phyloP scores from a whole-genome alignment of 192 early-diverging fungal species.

The Backusella tarrabulga region DNA sequence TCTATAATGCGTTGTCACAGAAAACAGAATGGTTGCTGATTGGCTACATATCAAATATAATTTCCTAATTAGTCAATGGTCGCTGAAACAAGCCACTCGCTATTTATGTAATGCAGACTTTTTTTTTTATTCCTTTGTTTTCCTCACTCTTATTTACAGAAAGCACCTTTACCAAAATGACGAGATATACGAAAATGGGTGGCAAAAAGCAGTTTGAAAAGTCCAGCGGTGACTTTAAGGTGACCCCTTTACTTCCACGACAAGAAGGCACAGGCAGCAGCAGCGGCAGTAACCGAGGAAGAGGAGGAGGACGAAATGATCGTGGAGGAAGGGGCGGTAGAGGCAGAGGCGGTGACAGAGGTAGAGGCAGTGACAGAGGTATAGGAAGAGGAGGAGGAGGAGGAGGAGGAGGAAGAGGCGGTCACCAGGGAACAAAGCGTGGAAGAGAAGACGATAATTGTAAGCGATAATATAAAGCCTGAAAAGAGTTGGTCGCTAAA shows the following conservation, averaged over 20 bases:
- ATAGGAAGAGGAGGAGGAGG: not conserved
- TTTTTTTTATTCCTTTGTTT: not conserved
- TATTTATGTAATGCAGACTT: too few species aligned
- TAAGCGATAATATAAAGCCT: not conserved
- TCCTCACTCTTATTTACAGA: not conserved
- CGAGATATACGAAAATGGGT: conserved; percentile 50
- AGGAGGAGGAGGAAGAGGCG: not conserved
- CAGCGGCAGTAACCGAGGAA: not conserved
- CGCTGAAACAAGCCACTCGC: too few species aligned
- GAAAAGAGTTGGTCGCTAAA: not conserved
- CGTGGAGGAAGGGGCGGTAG: not conserved
- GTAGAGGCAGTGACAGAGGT: not conserved
- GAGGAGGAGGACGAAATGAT: not conserved
- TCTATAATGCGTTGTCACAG: too few species aligned
- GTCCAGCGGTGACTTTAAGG: conserved; percentile 3
- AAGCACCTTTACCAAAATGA: conserved; percentile 28
- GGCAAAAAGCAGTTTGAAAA: conserved; percentile 31
- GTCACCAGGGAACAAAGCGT: too few species aligned
- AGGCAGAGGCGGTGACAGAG: not conserved
- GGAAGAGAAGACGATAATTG: not conserved
- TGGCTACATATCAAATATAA: too few species aligned
- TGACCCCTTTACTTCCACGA: conserved; percentile 11
- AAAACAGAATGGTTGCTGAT: too few species aligned
- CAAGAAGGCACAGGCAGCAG: not conserved
- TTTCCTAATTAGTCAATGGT: too few species aligned